Evolutionary conservation across 2,329 filamentous ascomycete genomes (phyloP).

Genomic region (Epichloe typhina): DNA sequence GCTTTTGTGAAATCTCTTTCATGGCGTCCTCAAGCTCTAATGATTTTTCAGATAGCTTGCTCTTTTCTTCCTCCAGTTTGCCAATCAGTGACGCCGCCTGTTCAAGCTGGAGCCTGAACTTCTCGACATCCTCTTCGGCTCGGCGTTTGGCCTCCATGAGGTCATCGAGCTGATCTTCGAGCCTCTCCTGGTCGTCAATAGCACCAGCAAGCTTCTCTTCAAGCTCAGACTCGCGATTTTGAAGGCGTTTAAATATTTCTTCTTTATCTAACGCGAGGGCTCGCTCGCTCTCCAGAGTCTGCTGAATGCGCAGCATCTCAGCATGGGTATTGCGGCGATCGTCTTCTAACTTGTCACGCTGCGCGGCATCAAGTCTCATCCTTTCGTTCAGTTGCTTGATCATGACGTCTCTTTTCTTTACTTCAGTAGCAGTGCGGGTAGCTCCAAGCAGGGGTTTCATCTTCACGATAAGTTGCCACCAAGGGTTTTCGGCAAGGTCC

Average conservation of each 20-base stretch:
- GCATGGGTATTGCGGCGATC: slow-evolving; percentile 76
- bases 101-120: slow-evolving; percentile 69
- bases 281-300: slow-evolving; percentile 88
- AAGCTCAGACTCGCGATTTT: slow-evolving; percentile 79
- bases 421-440: slow-evolving; percentile 81
- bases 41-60: slow-evolving; percentile 53
- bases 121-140: slow-evolving; percentile 72
- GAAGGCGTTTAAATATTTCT: slow-evolving; percentile 95
- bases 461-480: slow-evolving; percentile 90
- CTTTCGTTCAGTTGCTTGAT: slow-evolving; percentile 78
- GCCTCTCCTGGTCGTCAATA: slow-evolving; percentile 81
- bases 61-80: slow-evolving; percentile 77
- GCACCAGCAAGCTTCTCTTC: slow-evolving; percentile 87
- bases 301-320: slow-evolving; percentile 81
- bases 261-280: slow-evolving; percentile 96
- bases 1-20: slow-evolving; percentile 53
- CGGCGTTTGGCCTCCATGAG: slow-evolving; percentile 80
- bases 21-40: slow-evolving; percentile 58
- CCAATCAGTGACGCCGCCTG: slow-evolving; percentile 82
- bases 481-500: slow-evolving; percentile 80
- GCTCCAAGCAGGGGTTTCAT: slow-evolving; percentile 93
- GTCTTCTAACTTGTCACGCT: slow-evolving; percentile 73
- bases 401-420: slow-evolving; percentile 89
- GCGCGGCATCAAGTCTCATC: slow-evolving; percentile 61
- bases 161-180: slow-evolving; percentile 87